Percentiles rank a stretch among this genome's conserved stretches.
phyloP scores from a whole-genome alignment of 1,284 basidiomycete species.

The Trametes sp. region DNA sequence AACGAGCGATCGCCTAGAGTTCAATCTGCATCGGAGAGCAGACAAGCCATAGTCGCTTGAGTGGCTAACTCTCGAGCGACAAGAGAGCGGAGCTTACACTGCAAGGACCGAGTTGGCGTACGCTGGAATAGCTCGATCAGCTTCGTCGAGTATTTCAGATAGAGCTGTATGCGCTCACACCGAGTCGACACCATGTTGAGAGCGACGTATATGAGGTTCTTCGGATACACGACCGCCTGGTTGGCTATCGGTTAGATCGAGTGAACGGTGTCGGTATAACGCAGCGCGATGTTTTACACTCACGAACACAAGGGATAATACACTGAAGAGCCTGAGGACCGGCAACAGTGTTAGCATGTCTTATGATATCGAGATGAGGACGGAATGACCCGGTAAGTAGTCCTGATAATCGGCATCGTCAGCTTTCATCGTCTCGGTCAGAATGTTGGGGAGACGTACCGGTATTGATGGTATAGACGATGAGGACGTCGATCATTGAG shows the following conservation, averaged over 20 bases:
- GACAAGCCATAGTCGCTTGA: no score
- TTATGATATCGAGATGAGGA: background rate
- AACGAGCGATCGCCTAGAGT: slow-evolving; percentile 12
- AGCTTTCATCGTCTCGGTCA: background rate
- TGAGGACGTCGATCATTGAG: slow-evolving; percentile 14
- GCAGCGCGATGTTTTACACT: background rate
- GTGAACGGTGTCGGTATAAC: no score
- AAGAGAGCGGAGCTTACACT: slow-evolving; percentile 9
- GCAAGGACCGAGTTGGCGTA: slow-evolving; percentile 27
- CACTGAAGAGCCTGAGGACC: slow-evolving; percentile 1
- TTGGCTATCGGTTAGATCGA: background rate
- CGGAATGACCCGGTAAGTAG: background rate
- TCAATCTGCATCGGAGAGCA: slow-evolving; percentile 2
- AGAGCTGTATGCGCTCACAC: background rate
- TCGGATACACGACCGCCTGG: slow-evolving; percentile 11
- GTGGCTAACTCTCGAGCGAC: no score
- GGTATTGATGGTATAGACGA: slow-evolving; percentile 8
- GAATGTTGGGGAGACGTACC: background rate
- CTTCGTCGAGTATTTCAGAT: no score
- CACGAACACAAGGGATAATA: slow-evolving; percentile 11
- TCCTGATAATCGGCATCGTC: background rate
- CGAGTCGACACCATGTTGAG: slow-evolving; percentile 7
- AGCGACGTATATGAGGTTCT: slow-evolving; percentile 14
- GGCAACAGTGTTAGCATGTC: background rate
- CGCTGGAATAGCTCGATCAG: background rate